phyloP scores from a whole-genome alignment of 805 yeast genomes.

The Starmera dryadoides region DNA sequence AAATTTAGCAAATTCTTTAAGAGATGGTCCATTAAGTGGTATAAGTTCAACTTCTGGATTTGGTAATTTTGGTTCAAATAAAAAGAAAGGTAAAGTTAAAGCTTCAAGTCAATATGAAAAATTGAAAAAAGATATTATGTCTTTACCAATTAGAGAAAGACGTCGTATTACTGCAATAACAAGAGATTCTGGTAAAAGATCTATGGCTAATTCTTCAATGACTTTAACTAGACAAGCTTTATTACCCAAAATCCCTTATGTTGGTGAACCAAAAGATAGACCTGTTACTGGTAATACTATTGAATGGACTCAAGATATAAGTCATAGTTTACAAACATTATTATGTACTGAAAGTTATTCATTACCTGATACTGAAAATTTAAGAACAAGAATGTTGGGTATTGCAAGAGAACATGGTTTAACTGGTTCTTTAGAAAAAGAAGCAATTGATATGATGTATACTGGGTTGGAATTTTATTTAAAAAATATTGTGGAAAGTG shows the following conservation, averaged over 20 bases:
- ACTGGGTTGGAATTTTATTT: conserved; percentile 81
- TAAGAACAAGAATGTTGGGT: conserved; percentile 67
- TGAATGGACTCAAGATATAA: conserved; percentile 90
- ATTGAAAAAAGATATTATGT: conserved; percentile 79
- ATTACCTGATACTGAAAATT: conserved; percentile 69
- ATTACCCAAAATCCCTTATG: conserved; percentile 77
- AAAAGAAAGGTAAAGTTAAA: conserved; percentile 39
- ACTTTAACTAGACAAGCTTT: conserved; percentile 55
- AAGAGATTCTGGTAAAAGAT: conserved; percentile 73
- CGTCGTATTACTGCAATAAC: conserved; percentile 78
- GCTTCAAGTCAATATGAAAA: conserved; percentile 70
- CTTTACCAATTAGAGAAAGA: conserved; percentile 78
- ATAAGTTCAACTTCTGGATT: conserved; percentile 33
- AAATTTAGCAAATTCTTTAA: conserved; percentile 75
- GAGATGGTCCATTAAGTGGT: conserved; percentile 64
- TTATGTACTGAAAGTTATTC: conserved; percentile 72
- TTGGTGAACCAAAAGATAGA: conserved; percentile 26
- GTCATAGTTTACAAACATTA: conserved; percentile 78
- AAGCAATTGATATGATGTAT: conserved; percentile 67
- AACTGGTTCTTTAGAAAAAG: conserved; percentile 70
- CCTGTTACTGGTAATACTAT: conserved; percentile 36
- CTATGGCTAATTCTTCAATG: conserved; percentile 61
- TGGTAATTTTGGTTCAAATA: conserved; percentile 38
- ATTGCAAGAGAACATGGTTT: conserved; percentile 87
- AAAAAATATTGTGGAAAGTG: conserved; percentile 63